A percentile compares a stretch with the other conserved stretches of the same genome.
Conservation (phyloP, 2,329 filamentous ascomycete species). For the Dactylellina sp. region DNA sequence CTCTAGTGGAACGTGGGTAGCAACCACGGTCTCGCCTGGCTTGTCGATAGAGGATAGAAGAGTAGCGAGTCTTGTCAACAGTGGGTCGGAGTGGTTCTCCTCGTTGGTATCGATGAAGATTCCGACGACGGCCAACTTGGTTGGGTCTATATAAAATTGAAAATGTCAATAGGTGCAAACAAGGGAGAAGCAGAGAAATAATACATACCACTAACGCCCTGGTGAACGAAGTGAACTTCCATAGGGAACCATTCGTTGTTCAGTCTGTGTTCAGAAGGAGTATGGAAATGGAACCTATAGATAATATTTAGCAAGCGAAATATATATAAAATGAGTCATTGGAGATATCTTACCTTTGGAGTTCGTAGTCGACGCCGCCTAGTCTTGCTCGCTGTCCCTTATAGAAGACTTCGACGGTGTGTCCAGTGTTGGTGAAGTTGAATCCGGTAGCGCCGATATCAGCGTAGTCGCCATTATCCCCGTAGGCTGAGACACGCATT, state of each 20-base stretch:
- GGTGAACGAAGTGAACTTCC: slow-evolving; percentile 66
- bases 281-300: slow-evolving; percentile 68
- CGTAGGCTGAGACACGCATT: slow-evolving; percentile 61
- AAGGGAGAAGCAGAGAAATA: background rate
- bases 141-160: slow-evolving; percentile 16
- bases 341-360: slow-evolving; percentile 32
- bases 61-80: slow-evolving; percentile 35
- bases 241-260: slow-evolving; percentile 63
- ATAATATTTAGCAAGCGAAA: slow-evolving; percentile 63
- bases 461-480: slow-evolving; percentile 64
- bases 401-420: slow-evolving; percentile 70
- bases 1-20: slow-evolving; percentile 47
- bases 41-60: slow-evolving; percentile 37
- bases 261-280: slow-evolving; percentile 66
- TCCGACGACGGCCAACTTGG: slow-evolving; percentile 63
- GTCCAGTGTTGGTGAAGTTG: slow-evolving; percentile 71
- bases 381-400: slow-evolving; percentile 63
- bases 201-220: slow-evolving; percentile 60
- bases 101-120: slow-evolving; percentile 63
- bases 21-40: slow-evolving; percentile 29
- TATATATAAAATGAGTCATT: no score
- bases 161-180: background rate
- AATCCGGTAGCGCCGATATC: slow-evolving; percentile 63
- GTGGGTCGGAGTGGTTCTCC: slow-evolving; percentile 43
- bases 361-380: slow-evolving; percentile 52